Evolutionary conservation across 2,329 filamentous ascomycete genomes (phyloP), one percentile per base, ranked within the genome.

Genomic region (Phyllosticta paracitricarpa): DNA sequence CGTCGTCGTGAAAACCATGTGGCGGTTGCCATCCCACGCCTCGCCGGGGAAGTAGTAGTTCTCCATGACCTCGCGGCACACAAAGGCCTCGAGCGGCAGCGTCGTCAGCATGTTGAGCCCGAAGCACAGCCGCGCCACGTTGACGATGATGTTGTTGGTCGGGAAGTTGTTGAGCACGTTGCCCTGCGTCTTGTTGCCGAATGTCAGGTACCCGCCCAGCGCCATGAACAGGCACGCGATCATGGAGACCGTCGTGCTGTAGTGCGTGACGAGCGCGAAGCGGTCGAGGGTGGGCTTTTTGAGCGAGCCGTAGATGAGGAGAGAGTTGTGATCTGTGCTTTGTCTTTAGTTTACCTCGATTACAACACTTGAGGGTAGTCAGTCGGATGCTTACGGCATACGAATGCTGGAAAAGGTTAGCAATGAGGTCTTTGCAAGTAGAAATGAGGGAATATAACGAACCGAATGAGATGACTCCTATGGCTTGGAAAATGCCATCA

Each of bases 121-220:
- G 71, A 99, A 97, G 76, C 91, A 97, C 78, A 99, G 82, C 59
- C 94, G 88, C 24, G 94, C 94, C 62, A 99, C 82, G 75, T 97
- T 97, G 71, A 97, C 91, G 84, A 97, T 88, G 67, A 87, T 81
- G 75, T 96, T 97, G 75, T 95, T 86, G 22, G 86, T 81, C 1
- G 92, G 89, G 71, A 99, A 97, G 77, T 99, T 99, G 80, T 99
- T 99, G 68, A 99, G 85, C 58, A 99, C 91, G 73, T 99, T 99
- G 71, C 94, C 94, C 66, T 91, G 81, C 3, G 94, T 99, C 69
- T 87, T 85, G 75, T 93, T 89, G 64, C 94, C 93, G 70, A 99
- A 99, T 19, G 89, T 92, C 53, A 99, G 81, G 76, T 96, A 97
- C 25, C 94, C 94, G 2, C 87, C 84, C 7, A 97, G 79, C 0